Conservation (phyloP, 2,329 filamentous ascomycete genomes). For the Pseudogymnoascus sp. region DNA sequence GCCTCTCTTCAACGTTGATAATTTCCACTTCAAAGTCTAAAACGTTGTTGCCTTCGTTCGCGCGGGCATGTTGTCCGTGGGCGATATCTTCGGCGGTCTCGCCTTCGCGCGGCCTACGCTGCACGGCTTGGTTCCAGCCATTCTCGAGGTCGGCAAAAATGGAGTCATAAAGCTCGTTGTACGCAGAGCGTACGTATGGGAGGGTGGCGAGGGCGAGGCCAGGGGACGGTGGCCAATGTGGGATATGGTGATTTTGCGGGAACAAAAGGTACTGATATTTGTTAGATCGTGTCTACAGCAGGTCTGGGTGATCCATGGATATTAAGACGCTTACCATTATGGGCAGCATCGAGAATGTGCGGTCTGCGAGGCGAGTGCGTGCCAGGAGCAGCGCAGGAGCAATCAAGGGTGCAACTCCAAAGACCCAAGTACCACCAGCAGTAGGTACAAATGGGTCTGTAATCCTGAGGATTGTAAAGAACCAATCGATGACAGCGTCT, state of each 20-base stretch:
- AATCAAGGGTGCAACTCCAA: conserved; percentile 56
- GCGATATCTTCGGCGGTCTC: conserved; percentile 26
- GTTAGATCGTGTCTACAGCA: conserved; percentile 18
- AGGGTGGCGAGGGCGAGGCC: conserved; percentile 56
- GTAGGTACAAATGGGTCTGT: conserved; percentile 25
- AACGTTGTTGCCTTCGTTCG: conserved; percentile 19
- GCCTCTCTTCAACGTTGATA: conserved; percentile 10
- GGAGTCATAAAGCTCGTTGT: conserved; percentile 49
- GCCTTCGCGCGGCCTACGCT: conserved; percentile 27
- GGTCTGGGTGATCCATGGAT: conserved; percentile 32
- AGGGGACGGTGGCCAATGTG: conserved; percentile 45
- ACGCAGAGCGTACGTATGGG: conserved; percentile 55
- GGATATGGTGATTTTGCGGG: conserved; percentile 14
- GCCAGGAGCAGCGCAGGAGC: conserved; percentile 60
- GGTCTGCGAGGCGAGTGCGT: conserved; percentile 52
- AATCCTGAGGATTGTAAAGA: conserved; percentile 14
- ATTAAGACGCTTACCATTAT: conserved; percentile 42
- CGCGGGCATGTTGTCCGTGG: conserved; percentile 18
- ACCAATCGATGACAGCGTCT: background rate
- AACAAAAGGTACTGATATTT: conserved; percentile 22
- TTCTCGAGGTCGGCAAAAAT: conserved; percentile 24
- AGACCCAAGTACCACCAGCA: conserved; percentile 17
- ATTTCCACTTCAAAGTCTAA: conserved; percentile 36
- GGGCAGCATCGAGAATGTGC: conserved; percentile 27
- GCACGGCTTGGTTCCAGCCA: conserved; percentile 27